phyloP scores from a whole-genome alignment of 768 basidiomycete genomes.

The Lentinula boryana region DNA sequence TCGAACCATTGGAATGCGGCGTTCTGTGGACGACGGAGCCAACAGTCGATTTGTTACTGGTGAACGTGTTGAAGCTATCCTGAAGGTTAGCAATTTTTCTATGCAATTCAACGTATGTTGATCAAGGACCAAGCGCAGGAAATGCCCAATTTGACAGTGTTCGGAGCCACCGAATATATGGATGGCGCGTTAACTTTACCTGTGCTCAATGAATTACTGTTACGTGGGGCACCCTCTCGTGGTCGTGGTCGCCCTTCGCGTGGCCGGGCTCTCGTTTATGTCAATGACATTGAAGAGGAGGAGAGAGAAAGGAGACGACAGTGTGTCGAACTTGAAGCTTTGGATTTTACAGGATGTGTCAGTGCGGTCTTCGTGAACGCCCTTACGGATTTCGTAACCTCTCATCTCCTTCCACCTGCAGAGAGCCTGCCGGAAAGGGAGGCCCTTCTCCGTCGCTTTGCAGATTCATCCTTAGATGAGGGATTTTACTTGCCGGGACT shows the following conservation, averaged over 20 bases:
- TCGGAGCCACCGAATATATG: constrained; percentile 99
- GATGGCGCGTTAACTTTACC: constrained; percentile 82
- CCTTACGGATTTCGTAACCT: constrained; percentile 74
- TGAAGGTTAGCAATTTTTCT: constrained; percentile 50
- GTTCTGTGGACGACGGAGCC: constrained; percentile 85
- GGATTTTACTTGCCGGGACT: constrained; percentile 61
- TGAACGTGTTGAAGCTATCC: constrained; percentile 69
- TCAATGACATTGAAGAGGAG: constrained; percentile 64
- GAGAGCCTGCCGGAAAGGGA: constrained; percentile 13
- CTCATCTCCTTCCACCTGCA: constrained; percentile 44
- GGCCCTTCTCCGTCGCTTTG: background rate
- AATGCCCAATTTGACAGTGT: constrained; percentile 77
- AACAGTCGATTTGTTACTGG: constrained; percentile 91
- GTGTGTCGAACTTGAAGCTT: constrained; percentile 76
- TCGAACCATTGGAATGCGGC: constrained; percentile 92
- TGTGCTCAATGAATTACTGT: constrained; percentile 85
- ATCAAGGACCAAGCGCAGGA: constrained; percentile 45
- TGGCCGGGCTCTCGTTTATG: constrained; percentile 49
- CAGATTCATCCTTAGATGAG: constrained; percentile 31
- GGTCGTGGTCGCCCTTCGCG: constrained; percentile 65
- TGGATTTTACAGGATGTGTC: constrained; percentile 94
- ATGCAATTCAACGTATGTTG: constrained; percentile 2
- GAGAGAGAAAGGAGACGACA: constrained; percentile 69
- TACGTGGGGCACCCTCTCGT: constrained; percentile 72
- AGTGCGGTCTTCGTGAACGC: constrained; percentile 85